Base-by-base conservation (phyloP, 306 rosid genomes). In the Cucurbita argyrosperma region DNA sequence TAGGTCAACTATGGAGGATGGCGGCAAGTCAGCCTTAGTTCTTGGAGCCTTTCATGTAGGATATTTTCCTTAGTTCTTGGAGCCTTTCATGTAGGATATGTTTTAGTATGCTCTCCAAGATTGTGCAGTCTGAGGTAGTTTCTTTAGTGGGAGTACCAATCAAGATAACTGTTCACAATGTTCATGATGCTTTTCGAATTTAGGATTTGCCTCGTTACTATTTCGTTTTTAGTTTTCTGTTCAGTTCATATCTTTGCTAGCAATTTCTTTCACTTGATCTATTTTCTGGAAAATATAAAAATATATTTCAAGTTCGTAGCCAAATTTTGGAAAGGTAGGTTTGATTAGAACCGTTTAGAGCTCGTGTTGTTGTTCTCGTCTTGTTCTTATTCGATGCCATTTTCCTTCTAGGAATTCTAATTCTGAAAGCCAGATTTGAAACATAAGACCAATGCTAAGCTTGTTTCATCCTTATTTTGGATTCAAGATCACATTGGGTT, bases 1-100 rank as follows among this genome's bases (percentile, higher is more conserved):
- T 84, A 71, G 75, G 18, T 59, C 80, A 78, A 55, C 39, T 81
- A 71, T 74, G 64, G 19, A 50, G 12, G 43, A 76, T 54, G 77
- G 79, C 82, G 77, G 79, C 82, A 12, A 66, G 49, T 37, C 54
- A 51, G 12, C 46, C 76, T 35, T 16, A 69, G 59, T 49, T 49
- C 19, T 21, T 21, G 23, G 23, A 21, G 19, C 13, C 42, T 46
- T 47, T 49, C 7, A 46, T 13, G 43, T 0, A 19, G 18, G 39
- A 12, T 26, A 26, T 46, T 10, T 19, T 45, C 46, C 76, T 21
- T 16, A 69, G 59, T 49, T 49, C 19, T 67, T 45, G 73, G 19
- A 13, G 19, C 13, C 42, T 46, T 47, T 49, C 7, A 46, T 13
- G 43, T 0, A 43, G 18, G 39, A 12, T 26, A 26, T 46, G 16